phyloP scores from a whole-genome alignment of 306 rosid genomes.

The Luffa acutangula region DNA sequence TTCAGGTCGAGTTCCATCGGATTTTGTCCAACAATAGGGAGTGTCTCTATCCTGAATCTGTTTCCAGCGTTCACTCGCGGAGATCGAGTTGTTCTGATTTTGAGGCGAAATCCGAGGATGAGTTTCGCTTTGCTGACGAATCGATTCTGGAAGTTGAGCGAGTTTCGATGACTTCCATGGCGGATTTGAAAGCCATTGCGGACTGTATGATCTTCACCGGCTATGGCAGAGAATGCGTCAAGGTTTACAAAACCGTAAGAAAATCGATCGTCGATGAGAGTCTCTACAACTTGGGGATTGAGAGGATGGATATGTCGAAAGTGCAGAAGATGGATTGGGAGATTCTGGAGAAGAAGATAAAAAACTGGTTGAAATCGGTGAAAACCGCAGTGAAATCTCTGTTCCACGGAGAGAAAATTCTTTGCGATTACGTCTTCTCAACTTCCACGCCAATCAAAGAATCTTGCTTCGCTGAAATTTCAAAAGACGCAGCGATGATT shows the following conservation, averaged over 20 bases:
- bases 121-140: not conserved
- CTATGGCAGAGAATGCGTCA: slow-evolving; percentile 39
- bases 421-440: slow-evolving; percentile 27
- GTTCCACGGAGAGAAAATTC: slow-evolving; percentile 32
- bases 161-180: slow-evolving; percentile 19
- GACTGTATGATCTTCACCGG: slow-evolving; percentile 41
- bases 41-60: slow-evolving; percentile 23
- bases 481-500: slow-evolving; percentile 19
- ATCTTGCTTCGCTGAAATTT: slow-evolving; percentile 32
- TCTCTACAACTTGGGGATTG: slow-evolving; percentile 33
- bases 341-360: slow-evolving; percentile 26
- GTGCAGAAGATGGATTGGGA: slow-evolving; percentile 50
- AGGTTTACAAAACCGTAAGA: slow-evolving; percentile 22
- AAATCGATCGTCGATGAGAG: slow-evolving; percentile 41
- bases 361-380: slow-evolving; percentile 29
- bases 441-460: slow-evolving; percentile 14
- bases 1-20: slow-evolving; percentile 33
- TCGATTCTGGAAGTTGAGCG: slow-evolving; percentile 19
- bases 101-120: slow-evolving; percentile 29
- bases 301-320: slow-evolving; percentile 25
- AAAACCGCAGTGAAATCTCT: slow-evolving; percentile 25
- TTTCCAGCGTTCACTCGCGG: slow-evolving; percentile 18
- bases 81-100: slow-evolving; percentile 24
- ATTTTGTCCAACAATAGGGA: slow-evolving; percentile 29
- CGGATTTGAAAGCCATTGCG: slow-evolving; percentile 37